phyloP scores from a whole-genome alignment of 805 yeast species.

The Ogataea pilisensis region DNA sequence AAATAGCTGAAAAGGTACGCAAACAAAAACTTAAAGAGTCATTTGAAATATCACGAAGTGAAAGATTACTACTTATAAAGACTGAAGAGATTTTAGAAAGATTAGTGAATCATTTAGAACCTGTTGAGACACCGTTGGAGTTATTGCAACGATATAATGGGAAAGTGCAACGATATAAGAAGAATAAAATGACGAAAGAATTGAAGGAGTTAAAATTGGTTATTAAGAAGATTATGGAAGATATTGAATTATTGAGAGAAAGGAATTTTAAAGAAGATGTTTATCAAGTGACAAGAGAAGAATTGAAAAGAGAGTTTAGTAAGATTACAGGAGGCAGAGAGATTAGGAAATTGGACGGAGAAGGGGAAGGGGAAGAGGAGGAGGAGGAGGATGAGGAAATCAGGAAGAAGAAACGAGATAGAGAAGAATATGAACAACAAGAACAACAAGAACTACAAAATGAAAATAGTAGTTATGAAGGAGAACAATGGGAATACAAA shows the following conservation, averaged over 20 bases:
- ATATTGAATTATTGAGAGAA: conserved; percentile 41
- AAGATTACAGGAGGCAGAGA: conserved; percentile 38
- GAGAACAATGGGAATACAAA: conserved; percentile 42
- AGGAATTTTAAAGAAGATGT: conserved; percentile 39
- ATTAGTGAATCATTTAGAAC: conserved; percentile 45
- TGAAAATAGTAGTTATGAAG: conserved; percentile 1
- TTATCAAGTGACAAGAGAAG: conserved; percentile 56
- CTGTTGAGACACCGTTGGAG: conserved; percentile 59
- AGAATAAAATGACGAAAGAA: conserved; percentile 10
- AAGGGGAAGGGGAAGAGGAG: conserved; percentile 17
- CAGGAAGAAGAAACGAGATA: conserved; percentile 16
- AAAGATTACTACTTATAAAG: conserved; percentile 7
- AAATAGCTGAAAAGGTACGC: conserved; percentile 18
- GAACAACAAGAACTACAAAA: conserved; percentile 12
- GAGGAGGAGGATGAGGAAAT: conserved; percentile 6
- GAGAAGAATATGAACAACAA: conserved; percentile 1
- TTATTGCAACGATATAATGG: conserved; percentile 41
- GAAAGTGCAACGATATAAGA: conserved; percentile 14
- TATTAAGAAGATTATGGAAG: conserved; percentile 43
- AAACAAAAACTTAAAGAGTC: conserved; percentile 23
- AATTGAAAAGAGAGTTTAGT: conserved; percentile 42
- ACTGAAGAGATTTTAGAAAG: conserved; percentile 22
- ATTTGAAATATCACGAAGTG: conserved; percentile 9
- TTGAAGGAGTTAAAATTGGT: conserved; percentile 19
- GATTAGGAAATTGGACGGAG: no score